phyloP scores from a whole-genome alignment of 2,329 filamentous ascomycete species.

The Cladophialophora yegresii region DNA sequence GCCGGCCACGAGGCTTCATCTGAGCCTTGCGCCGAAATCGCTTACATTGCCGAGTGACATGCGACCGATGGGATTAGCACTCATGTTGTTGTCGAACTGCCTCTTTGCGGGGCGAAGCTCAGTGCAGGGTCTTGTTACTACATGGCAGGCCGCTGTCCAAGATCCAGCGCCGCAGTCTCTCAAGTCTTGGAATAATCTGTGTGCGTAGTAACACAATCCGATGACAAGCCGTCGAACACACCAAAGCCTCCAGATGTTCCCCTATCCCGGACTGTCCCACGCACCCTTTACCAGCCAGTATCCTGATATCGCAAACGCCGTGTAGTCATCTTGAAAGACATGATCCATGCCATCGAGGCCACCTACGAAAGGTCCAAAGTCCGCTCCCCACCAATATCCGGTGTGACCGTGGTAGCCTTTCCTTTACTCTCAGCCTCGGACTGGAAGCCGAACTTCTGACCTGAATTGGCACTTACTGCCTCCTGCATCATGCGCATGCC shows the following conservation, averaged over 20 bases:
- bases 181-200: not conserved
- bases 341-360: not conserved
- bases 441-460: conserved; percentile 28
- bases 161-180: not conserved
- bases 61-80: not conserved
- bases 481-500: conserved; percentile 37
- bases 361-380: not conserved
- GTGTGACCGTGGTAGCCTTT: not conserved
- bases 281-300: not conserved
- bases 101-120: not conserved
- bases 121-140: not conserved
- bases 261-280: not conserved
- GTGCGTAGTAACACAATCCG: not conserved
- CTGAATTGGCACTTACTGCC: conserved; percentile 20
- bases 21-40: not conserved
- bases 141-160: not conserved
- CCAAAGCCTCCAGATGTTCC: not conserved
- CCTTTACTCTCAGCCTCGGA: conserved; percentile 13
- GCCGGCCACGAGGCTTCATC: not conserved
- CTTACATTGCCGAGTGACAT: not conserved
- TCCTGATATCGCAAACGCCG: not conserved
- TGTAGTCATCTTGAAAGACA: not conserved
- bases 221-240: not conserved
- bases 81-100: not conserved
- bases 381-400: not conserved